Conservation (phyloP, 2,329 filamentous ascomycete genomes). For the Pseudogymnoascus sp. region DNA sequence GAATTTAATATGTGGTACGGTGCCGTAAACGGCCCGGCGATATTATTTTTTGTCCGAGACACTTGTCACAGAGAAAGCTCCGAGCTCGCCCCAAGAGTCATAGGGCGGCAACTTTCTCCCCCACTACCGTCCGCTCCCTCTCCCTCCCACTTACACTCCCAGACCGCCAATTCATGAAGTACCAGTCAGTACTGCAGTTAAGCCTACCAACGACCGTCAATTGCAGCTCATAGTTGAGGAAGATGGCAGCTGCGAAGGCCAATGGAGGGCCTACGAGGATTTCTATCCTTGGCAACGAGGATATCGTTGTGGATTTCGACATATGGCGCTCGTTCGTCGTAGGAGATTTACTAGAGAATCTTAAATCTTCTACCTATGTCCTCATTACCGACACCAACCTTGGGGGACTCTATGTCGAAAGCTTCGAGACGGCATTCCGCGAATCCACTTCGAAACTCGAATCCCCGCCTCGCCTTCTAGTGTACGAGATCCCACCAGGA, state of each 20-base stretch:
- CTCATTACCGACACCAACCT: constrained; percentile 96
- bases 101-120: constrained; percentile 2
- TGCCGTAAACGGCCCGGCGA: neutral
- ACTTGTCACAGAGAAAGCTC: neutral
- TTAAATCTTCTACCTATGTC: constrained; percentile 84
- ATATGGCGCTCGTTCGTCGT: constrained; percentile 80
- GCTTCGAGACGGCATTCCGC: constrained; percentile 63
- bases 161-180: constrained; percentile 6
- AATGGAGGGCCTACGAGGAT: constrained; percentile 48
- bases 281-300: constrained; percentile 78
- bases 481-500: constrained; percentile 80
- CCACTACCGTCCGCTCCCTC: neutral
- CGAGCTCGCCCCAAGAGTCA: constrained; percentile 9
- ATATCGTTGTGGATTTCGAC: constrained; percentile 85
- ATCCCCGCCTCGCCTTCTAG: constrained; percentile 62
- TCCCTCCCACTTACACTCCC: neutral
- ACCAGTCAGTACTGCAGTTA: constrained; percentile 5
- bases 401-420: constrained; percentile 68
- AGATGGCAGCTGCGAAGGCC: constrained; percentile 7
- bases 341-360: constrained; percentile 68
- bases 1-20: neutral
- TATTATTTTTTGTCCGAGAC: neutral
- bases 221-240: constrained; percentile 5
- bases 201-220: constrained; percentile 7
- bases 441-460: constrained; percentile 31